phyloP scores from a whole-genome alignment of 2,329 filamentous ascomycete species.

The Drechslerella stenobrocha region DNA sequence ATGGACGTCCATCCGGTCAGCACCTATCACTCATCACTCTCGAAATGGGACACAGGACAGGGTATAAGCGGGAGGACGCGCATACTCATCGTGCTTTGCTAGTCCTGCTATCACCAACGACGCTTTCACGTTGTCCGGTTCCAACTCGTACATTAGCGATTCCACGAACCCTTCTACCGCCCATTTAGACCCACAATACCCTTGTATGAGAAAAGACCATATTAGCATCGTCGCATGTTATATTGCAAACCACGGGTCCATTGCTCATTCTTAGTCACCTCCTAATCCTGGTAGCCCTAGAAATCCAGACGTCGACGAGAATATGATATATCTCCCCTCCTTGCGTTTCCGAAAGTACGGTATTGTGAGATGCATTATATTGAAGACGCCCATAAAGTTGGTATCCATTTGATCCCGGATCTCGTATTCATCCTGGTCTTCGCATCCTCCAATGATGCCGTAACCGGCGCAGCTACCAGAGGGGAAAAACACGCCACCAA shows the following conservation, averaged over 20 bases:
- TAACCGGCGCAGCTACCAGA: slow-evolving; percentile 73
- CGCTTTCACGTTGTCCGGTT: slow-evolving; percentile 86
- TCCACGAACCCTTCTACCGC: slow-evolving; percentile 94
- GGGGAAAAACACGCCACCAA: slow-evolving; percentile 8
- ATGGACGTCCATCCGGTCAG: background rate
- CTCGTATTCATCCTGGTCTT: slow-evolving; percentile 95
- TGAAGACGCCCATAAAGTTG: slow-evolving; percentile 92
- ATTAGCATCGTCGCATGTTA: background rate
- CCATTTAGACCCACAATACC: slow-evolving; percentile 96
- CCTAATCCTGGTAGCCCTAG: slow-evolving; percentile 91
- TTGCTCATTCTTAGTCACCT: slow-evolving; percentile 54
- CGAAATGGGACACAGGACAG: no score
- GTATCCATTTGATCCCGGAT: slow-evolving; percentile 95
- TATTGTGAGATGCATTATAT: slow-evolving; percentile 86
- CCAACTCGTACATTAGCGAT: slow-evolving; percentile 93
- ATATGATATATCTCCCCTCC: slow-evolving; percentile 84
- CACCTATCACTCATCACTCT: slow-evolving; percentile 51
- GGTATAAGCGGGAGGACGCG: background rate
- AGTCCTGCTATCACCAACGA: slow-evolving; percentile 91
- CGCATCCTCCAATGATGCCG: slow-evolving; percentile 87
- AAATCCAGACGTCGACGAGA: slow-evolving; percentile 87
- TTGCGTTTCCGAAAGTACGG: slow-evolving; percentile 81
- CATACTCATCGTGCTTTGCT: slow-evolving; percentile 75
- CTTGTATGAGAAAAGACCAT: slow-evolving; percentile 12
- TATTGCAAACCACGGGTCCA: background rate